Conservation (phyloP, 306 rosid genomes). For the Albizia julibrissin region DNA sequence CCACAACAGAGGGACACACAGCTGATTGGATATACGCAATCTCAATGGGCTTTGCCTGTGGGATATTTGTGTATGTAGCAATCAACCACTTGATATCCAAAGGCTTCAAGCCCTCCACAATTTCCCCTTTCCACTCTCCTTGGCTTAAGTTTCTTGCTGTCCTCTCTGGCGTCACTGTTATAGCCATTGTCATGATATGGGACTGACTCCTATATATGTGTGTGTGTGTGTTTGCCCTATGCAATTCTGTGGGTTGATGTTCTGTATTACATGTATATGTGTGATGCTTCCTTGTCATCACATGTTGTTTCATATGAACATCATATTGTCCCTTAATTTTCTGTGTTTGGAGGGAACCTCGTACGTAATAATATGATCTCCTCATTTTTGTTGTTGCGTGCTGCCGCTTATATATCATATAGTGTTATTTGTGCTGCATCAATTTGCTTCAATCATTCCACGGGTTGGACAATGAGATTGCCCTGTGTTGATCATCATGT, state of each 20-base stretch:
- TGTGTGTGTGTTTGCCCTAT: too few species aligned
- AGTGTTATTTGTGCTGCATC: background rate
- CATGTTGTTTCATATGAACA: background rate
- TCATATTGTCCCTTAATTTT: background rate
- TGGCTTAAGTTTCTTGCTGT: conserved; percentile 69
- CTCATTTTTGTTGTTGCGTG: too few species aligned
- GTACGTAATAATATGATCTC: background rate
- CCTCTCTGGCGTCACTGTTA: conserved; percentile 65
- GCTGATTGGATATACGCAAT: conserved; percentile 80
- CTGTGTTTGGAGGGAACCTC: background rate
- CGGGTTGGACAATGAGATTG: background rate
- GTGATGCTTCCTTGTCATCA: background rate
- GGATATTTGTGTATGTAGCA: conserved; percentile 76
- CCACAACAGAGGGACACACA: conserved; percentile 60
- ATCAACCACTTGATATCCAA: conserved; percentile 76
- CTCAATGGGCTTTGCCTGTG: conserved; percentile 80
- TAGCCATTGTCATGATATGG: conserved; percentile 82
- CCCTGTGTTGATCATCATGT: background rate
- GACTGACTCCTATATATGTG: conserved; percentile 18
- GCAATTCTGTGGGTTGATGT: background rate
- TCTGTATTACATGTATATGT: background rate
- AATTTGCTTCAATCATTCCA: background rate
- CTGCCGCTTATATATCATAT: too few species aligned
- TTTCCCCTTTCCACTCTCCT: conserved; percentile 48
- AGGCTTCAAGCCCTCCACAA: conserved; percentile 54